Conservation (phyloP, 1,139 yeast species). For the Sugiyamaella grinbergsii region DNA sequence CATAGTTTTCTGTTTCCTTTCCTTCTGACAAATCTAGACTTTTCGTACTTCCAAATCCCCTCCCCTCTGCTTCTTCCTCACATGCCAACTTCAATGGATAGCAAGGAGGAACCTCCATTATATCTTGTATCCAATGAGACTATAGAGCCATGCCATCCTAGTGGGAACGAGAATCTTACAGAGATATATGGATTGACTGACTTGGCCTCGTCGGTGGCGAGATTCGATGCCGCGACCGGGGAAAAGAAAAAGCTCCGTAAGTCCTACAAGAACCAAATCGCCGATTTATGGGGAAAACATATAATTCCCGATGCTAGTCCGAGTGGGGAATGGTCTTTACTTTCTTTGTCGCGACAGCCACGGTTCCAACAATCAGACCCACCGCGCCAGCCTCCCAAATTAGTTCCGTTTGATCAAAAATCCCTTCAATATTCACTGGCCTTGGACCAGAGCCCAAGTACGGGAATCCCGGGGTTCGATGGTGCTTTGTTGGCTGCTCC, state of each 20-base stretch:
- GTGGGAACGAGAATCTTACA: constrained; percentile 71
- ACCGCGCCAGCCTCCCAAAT: constrained; percentile 35
- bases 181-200: constrained; percentile 65
- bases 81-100: constrained; percentile 24
- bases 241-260: constrained; percentile 90
- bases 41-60: background rate
- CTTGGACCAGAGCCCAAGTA: constrained; percentile 67
- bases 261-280: constrained; percentile 88
- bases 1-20: background rate
- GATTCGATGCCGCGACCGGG: constrained; percentile 85
- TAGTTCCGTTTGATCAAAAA: constrained; percentile 47
- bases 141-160: constrained; percentile 50
- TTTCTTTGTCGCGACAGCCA: constrained; percentile 37
- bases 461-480: constrained; percentile 81
- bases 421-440: constrained; percentile 56
- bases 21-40: background rate
- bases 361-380: constrained; percentile 32
- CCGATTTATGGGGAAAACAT: constrained; percentile 78
- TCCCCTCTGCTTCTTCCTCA: background rate
- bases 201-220: constrained; percentile 76
- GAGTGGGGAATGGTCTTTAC: constrained; percentile 37
- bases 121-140: constrained; percentile 19
- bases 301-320: constrained; percentile 52
- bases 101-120: constrained; percentile 16
- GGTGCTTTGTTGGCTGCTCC: constrained; percentile 56